Conservation (phyloP, 106 monocot species). For the Hemerocallis citrina region DNA sequence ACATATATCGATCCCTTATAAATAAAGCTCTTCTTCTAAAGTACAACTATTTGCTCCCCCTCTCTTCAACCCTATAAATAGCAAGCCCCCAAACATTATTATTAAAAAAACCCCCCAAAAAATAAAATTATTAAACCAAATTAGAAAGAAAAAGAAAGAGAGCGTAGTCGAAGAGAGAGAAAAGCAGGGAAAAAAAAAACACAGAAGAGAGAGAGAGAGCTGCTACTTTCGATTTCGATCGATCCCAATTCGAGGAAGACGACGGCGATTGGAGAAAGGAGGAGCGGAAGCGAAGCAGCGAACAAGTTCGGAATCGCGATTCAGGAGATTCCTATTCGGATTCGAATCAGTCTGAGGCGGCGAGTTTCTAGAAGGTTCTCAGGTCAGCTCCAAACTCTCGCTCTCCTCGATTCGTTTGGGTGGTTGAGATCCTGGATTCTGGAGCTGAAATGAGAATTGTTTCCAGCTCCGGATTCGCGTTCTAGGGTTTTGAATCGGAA, state of each 20-base stretch:
- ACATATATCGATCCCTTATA: slow-evolving; percentile 2
- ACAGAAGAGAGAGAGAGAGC: not conserved
- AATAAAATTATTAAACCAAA: not conserved
- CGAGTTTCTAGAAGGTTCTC: slow-evolving; percentile 5
- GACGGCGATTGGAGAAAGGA: not conserved
- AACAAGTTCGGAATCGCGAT: not conserved
- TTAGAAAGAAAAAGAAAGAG: slow-evolving; percentile 1
- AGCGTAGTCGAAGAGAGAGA: slow-evolving; percentile 1
- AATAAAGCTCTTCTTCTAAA: not conserved
- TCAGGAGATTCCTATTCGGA: not conserved
- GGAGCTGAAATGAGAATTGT: not conserved
- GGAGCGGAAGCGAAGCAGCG: no score
- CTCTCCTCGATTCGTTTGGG: not conserved
- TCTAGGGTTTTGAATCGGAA: slow-evolving; percentile 10
- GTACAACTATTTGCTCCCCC: not conserved
- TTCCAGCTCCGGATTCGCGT: not conserved
- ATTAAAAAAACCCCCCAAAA: not conserved
- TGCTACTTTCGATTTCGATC: not conserved
- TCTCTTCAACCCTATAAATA: no score
- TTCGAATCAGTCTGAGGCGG: not conserved
- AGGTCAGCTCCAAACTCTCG: slow-evolving; percentile 10
- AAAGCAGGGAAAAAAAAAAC: not conserved
- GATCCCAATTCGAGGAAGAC: not conserved
- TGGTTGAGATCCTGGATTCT: slow-evolving; percentile 1
- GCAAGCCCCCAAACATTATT: no score